Evolutionary conservation across 148 eudicot species (phyloP).

Genomic region (Camellia lanceoleosa): DNA sequence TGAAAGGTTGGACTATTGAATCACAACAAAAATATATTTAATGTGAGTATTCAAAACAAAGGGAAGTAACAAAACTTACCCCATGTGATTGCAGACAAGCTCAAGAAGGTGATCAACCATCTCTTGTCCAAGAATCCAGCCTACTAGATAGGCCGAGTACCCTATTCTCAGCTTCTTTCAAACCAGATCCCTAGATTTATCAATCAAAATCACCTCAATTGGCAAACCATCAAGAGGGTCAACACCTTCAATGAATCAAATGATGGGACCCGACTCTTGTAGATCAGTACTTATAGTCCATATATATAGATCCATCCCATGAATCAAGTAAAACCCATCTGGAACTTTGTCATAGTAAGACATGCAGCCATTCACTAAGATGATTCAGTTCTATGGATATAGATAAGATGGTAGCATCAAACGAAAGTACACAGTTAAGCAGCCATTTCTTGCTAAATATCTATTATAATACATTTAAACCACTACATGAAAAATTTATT

Average conservation of each 20-base stretch:
- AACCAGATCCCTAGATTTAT: slow-evolving; percentile 48
- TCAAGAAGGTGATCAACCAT: slow-evolving; percentile 59
- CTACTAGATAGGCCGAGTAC: slow-evolving; percentile 33
- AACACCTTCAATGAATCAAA: slow-evolving; percentile 52
- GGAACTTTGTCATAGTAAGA: slow-evolving; percentile 65
- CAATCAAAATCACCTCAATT: slow-evolving; percentile 52
- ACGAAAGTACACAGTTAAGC: no score
- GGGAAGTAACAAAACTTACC: slow-evolving; percentile 37
- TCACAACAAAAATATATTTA: not conserved
- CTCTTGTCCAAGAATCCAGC: slow-evolving; percentile 40
- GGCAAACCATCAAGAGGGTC: slow-evolving; percentile 40
- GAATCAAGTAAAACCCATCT: slow-evolving; percentile 68
- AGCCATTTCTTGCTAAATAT: no score
- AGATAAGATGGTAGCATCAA: no score
- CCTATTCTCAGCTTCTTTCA: slow-evolving; percentile 51
- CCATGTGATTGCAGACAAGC: slow-evolving; percentile 59
- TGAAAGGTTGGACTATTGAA: slow-evolving; percentile 2
- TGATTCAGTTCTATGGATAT: no score
- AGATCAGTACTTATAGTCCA: slow-evolving; percentile 66
- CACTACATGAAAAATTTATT: no score
- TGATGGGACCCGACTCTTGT: slow-evolving; percentile 63
- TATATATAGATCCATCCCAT: slow-evolving; percentile 74
- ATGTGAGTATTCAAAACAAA: slow-evolving; percentile 5
- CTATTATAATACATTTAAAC: no score
- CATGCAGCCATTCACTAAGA: slow-evolving; percentile 69